Evolutionary conservation across 139 green algal genomes (phyloP), one percentile per base, ranked within the genome.

Genomic region (Asterochloris erici): DNA sequence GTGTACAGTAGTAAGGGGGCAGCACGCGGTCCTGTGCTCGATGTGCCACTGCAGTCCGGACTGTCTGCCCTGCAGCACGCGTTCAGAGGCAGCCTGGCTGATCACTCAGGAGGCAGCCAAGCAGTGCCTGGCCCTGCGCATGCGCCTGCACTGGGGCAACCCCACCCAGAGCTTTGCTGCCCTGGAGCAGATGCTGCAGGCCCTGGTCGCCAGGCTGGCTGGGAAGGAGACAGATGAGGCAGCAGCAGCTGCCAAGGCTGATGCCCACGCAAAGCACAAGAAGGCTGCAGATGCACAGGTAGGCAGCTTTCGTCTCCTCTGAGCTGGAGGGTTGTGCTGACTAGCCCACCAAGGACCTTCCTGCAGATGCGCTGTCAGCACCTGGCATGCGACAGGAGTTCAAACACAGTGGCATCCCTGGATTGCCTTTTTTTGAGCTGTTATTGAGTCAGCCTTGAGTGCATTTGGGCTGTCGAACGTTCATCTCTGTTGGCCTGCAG

Each of bases 81-180:
- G 60, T 70, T 61, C 60, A 80, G 76, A 28, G 29, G 66, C 29
- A 62, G 76, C 27, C 23, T 82, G 75, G 75, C 78, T 68, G 71
- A 66, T n/a, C 13, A 68, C 73, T 29, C 60, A 82, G n/a, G 74
- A 94, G 83, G 88, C 78, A 0, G 91, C 91, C 11, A 85, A 84
- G 81, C 76, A 90, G 0, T 87, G 84, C 60, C 87, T 94, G 6
- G 83, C 77, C 0, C 24, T 69, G 0, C 84, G 90, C n/a, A 84
- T 96, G 84, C 85, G 88, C 24, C 94, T 92, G 0, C 92, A 96
- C 64, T 24, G 92, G 15, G 94, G 94, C 23, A 90, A 89, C 0
- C 87, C 94, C 0, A 87, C 86, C 13, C 89, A 97, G 69, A 96
- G 86, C 19, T 90, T 98, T 61, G 87, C 82, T 23, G 87, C 87